Evolutionary conservation across 192 early-diverging fungal species (phyloP).

Genomic region (Linnemannia elongata): DNA sequence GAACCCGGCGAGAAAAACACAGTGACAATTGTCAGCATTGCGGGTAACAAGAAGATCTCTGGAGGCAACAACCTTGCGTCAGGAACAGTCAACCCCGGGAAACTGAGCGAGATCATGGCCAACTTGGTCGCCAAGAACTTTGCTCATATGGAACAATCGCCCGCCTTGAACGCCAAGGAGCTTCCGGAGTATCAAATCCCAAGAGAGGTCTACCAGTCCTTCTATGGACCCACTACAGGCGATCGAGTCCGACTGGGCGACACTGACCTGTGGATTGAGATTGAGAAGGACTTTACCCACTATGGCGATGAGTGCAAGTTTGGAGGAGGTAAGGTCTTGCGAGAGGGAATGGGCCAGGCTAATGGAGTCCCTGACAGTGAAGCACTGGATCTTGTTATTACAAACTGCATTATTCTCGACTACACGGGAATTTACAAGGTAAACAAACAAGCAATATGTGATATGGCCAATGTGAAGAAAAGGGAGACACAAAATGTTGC

Average conservation of each 20-base stretch:
- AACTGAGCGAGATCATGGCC: conserved; percentile 66
- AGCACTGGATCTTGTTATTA: conserved; percentile 94
- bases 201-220: conserved; percentile 86
- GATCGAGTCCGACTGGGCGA: conserved; percentile 92
- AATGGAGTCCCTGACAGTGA: conserved; percentile 73
- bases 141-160: conserved; percentile 69
- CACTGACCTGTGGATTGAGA: conserved; percentile 84
- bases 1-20: conserved; percentile 95
- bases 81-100: conserved; percentile 73
- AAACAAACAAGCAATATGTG: neutral
- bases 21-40: conserved; percentile 88
- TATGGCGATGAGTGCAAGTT: conserved; percentile 98
- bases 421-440: conserved; percentile 96
- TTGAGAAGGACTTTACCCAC: conserved; percentile 90
- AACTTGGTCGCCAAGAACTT: conserved; percentile 69
- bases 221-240: conserved; percentile 94
- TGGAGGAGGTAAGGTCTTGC: conserved; percentile 94
- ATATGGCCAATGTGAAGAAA: neutral
- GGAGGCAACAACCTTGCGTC: conserved; percentile 91
- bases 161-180: conserved; percentile 60
- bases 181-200: conserved; percentile 76
- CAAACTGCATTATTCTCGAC: conserved; percentile 94
- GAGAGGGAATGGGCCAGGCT: conserved; percentile 96
- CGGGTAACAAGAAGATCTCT: conserved; percentile 79
- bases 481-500: too few relatives aligned